Percentiles rank a stretch among this genome's conserved stretches.
These are phyloP conservation scores for Nephelium lappaceum DNA, from an alignment of 345 rosid species.

Conservation along the genomic window DNA sequence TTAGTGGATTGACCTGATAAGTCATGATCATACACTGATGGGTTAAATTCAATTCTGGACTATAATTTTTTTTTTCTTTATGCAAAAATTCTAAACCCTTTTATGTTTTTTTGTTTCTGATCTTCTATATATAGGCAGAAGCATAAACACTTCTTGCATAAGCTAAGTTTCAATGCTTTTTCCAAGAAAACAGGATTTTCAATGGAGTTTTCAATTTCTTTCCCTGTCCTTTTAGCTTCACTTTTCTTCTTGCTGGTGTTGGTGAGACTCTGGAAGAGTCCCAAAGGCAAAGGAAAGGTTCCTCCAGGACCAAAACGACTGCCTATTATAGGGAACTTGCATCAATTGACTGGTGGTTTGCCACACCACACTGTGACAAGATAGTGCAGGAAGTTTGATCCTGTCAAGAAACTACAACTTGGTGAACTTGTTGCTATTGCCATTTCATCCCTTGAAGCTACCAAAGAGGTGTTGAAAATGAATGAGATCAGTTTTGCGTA, in stretches of 20 bases:
- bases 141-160: neutral
- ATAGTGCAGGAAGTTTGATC: constrained; percentile 15
- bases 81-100: no score
- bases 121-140: neutral
- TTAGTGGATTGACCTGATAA: no score
- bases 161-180: neutral
- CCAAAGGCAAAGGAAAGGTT: neutral
- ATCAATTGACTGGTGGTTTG: constrained; percentile 16
- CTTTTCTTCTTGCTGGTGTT: constrained; percentile 10
- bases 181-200: neutral
- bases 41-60: no score
- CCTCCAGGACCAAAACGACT: constrained; percentile 30
- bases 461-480: constrained; percentile 10
- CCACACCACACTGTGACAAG: constrained; percentile 18
- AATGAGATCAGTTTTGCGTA: neutral
- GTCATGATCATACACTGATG: no score
- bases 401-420: constrained; percentile 19
- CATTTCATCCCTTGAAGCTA: constrained; percentile 17
- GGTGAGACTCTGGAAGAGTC: neutral
- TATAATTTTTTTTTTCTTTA: no score
- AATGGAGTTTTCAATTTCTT: neutral
- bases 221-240: constrained; percentile 16
- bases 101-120: no score
- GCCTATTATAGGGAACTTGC: constrained; percentile 33
- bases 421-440: constrained; percentile 12